Base-by-base conservation (phyloP, 345 rosid genomes). In the Salix purpurea region DNA sequence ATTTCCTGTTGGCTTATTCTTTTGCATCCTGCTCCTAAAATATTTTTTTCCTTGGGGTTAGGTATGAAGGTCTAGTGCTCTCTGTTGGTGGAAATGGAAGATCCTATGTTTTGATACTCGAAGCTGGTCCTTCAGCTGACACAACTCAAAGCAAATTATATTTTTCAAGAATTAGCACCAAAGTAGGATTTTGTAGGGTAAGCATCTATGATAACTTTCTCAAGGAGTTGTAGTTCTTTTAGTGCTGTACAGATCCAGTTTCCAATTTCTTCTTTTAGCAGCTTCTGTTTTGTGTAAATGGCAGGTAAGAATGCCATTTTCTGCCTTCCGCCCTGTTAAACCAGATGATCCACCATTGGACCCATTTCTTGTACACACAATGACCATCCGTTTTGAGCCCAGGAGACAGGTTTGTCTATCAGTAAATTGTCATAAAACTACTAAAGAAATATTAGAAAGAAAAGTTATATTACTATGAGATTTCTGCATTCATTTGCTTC, bases 11-110 rank as follows among this genome's bases (percentile, higher is more conserved):
- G 54, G 54, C 54, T 48, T 48, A 48, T 8, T 48, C 19, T 79
- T 12, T 69, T 19, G 77, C 62, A 37, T 67, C 36, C 9, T 3
- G 26, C 16, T 78, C 75, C 65, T 15, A 18, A 36, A 12, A 65
- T 56, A 14, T 30, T 12, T 67, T 28, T 82, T 69, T 71, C 52
- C 30, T 48, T 77, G 83, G 21, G 54, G 62, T 74, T 81, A 92
- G 98, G 87, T 90, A 90, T 76, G 99, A 96, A 81, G 99, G 99
- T 72, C 88, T 91, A 70, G 91, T 96, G 67, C 89, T 96, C 37
- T 96, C 99, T 61, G 91, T 93, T 74, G 99, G 99, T 62, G 99
- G 99, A 74, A 96, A 96, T 73, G 99, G 98, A 80, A 90, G 99
- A 84, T 87, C 99, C 2, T 96, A 90, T 78, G 91, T 91, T 72